Base-by-base conservation (phyloP, 2,329 filamentous ascomycete species). In the Allantophomopsis lycopodina region DNA sequence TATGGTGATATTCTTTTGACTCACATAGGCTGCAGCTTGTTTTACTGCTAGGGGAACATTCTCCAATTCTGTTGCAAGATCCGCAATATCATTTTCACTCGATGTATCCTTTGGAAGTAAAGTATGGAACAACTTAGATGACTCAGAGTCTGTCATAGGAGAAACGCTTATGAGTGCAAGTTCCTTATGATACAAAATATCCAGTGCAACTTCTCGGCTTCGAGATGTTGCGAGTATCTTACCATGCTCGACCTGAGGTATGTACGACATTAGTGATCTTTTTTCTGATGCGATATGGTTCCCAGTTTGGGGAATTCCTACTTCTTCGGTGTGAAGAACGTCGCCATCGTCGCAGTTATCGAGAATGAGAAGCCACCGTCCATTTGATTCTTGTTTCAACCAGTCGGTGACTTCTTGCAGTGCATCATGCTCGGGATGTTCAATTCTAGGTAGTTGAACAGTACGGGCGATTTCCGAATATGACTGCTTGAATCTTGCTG, bases 381-480 rank as follows among this genome's bases (percentile, higher is more conserved):
- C 50, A 32, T 55, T 50, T 23, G 34, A 37, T 35, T 52, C 44
- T 18, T 54, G 48, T 1, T 46, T 50, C 5, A 63, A 47, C 59
- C 56, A 64, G 15, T 30, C 23, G 32, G 45, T 44, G 1, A 62
- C 53, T 2, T 55, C 47, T 14, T 41, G 37, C 0, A 49, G 44
- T 5, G 53, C 42, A 20, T 60, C 33, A 3, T 41, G 46, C 0
- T 49, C 42, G 0, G 52, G 38, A 4, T 57, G 39, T 3, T 57
- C 40, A 4, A 53, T 42, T 0, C 48, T 51, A 1, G 46, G 36
- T 0, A 63, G 47, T 1, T 49, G 48, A 28, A 54, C 49, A 2
- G 42, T 14, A 11, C 54, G 41, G 1, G 58, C 58, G n/a, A 63
- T 61, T 0, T 32, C 36, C 18, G 42, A 14, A n/a, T 57, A 61